Base-by-base conservation (phyloP, 345 rosid species). In the Arabis hirsuta region DNA sequence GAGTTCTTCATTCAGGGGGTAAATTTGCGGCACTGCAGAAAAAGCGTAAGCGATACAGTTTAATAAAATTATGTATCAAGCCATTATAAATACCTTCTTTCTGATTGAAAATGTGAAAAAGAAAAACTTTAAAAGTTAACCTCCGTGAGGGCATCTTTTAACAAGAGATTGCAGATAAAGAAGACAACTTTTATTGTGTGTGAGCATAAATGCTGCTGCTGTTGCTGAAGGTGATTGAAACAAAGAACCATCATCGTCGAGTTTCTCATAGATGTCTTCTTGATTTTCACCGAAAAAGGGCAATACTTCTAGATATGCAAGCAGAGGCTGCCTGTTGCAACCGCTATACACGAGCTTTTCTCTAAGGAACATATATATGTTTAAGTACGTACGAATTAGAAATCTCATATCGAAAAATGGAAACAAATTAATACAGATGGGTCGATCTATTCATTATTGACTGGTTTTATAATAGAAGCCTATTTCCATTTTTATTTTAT, bases 201-300 rank as follows among this genome's bases (percentile, higher is more conserved):
- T 78, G 9, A 80, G 78, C 82, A 89, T 81, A 69, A 78, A 86
- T 0, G 85, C 89, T 19, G 75, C 43, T 19, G 95, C 88, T 19
- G 91, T 89, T 29, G 95, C 86, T 3, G 95, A 81, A 5, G 95
- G 94, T 12, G 87, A 86, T 29, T 82, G 83, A 79, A 71, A 86
- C 46, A 86, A 54, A 1, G 89, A 84, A 16, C 95, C 91, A 52
- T 83, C 82, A 9, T 66, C 26, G 56, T 76, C 50, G 48, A 80
- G 71, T 54, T 42, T 57, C 43, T 29, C 43, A 12, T 31, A 9
- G 39, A 83, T 73, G 5, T 44, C 52, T 55, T 86, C 75, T 71
- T 74, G 5, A 54, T 71, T 78, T 38, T 74, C 48, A 4, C 44
- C 13, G 42, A 65, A 54, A 11, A 71, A 39, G 1, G 83, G 84